Conservation (phyloP, 2,329 filamentous ascomycete genomes). For the Keithomyces neogunnii region DNA sequence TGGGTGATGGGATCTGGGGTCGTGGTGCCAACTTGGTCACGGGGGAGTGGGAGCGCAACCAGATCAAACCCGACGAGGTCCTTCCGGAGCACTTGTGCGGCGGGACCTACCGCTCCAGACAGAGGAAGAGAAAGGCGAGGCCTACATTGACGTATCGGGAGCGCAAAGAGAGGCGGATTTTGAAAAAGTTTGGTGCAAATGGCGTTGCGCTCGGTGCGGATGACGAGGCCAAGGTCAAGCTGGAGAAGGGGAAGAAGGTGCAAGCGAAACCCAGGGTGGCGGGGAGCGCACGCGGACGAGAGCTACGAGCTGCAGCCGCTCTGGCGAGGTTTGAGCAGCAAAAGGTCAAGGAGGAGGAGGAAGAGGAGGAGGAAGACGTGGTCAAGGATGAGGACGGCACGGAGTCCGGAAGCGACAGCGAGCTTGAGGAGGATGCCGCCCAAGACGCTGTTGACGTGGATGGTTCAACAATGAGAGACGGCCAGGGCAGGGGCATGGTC, state of each 20-base stretch:
- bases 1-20: constrained; percentile 79
- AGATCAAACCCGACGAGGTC: constrained; percentile 42
- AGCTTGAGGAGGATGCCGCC: constrained; percentile 33
- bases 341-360: constrained; percentile 40
- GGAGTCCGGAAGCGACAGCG: constrained; percentile 38
- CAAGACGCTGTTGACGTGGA: constrained; percentile 51
- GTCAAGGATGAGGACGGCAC: constrained; percentile 15
- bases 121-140: constrained; percentile 46
- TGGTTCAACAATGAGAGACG: constrained; percentile 56
- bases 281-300: constrained; percentile 63
- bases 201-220: constrained; percentile 64
- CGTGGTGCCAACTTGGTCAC: constrained; percentile 55
- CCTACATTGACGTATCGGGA: constrained; percentile 58
- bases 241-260: constrained; percentile 58
- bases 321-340: constrained; percentile 61
- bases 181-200: constrained; percentile 68
- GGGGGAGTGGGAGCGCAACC: constrained; percentile 49
- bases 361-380: constrained; percentile 14
- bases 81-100: constrained; percentile 70
- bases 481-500: constrained; percentile 58
- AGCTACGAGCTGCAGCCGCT: constrained; percentile 68
- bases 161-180: constrained; percentile 60
- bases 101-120: constrained; percentile 61
- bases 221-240: constrained; percentile 51
- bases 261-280: constrained; percentile 65